A percentile compares a stretch with the other conserved stretches of the same genome.
phyloP scores from a whole-genome alignment of 2,329 filamentous ascomycete genomes.

The Calcarisporium arbuscula region DNA sequence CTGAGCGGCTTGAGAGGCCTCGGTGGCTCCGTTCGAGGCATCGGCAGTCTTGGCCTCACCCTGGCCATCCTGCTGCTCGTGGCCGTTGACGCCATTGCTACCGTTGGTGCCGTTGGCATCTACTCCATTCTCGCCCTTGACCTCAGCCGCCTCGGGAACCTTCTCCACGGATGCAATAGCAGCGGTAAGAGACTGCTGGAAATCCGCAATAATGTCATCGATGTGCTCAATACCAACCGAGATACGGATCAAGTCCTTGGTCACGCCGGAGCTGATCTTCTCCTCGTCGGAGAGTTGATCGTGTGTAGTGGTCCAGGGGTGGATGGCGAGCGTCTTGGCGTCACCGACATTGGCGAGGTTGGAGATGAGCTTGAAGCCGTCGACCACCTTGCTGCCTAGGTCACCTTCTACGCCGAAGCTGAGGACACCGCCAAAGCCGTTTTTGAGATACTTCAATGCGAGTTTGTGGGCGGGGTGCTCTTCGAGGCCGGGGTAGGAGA shows the following conservation, averaged over 20 bases:
- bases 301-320: conserved; percentile 93
- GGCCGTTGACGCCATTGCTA: too few relatives aligned
- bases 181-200: conserved; percentile 79
- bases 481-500: conserved; percentile 84
- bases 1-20: too few relatives aligned
- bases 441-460: conserved; percentile 80
- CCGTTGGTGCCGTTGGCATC: too few relatives aligned
- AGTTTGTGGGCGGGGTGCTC: conserved; percentile 72
- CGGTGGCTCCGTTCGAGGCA: too few relatives aligned
- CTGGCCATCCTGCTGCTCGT: too few relatives aligned
- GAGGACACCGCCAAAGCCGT: conserved; percentile 83
- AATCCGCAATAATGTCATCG: conserved; percentile 94
- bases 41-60: too few relatives aligned
- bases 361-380: conserved; percentile 90
- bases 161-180: conserved; percentile 54
- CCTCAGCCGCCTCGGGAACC: too few relatives aligned
- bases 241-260: conserved; percentile 87
- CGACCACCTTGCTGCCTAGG: conserved; percentile 84
- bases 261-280: conserved; percentile 73
- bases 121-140: too few relatives aligned
- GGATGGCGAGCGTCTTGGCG: conserved; percentile 89
- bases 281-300: conserved; percentile 84
- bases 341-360: conserved; percentile 96
- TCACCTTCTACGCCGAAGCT: conserved; percentile 81
- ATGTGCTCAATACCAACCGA: conserved; percentile 96